Evolutionary conservation across 2,329 filamentous ascomycete genomes (phyloP).

Genomic region (Fusarium sp.): DNA sequence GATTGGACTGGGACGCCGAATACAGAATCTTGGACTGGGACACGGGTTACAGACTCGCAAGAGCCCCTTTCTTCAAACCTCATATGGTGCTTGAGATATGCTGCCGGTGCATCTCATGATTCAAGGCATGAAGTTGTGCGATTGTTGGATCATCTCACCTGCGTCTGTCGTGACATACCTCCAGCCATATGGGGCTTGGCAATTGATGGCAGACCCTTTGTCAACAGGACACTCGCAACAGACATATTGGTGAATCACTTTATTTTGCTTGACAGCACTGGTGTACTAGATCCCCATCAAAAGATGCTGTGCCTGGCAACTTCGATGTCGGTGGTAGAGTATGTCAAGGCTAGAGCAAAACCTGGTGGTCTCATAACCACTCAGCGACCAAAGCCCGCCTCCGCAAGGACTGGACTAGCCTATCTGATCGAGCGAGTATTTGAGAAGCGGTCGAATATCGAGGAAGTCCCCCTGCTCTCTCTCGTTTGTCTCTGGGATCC

Average conservation of each 20-base stretch:
- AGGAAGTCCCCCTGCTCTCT: background rate
- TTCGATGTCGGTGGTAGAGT: background rate
- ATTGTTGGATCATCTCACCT: constrained; percentile 2
- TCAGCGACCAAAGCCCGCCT: no score
- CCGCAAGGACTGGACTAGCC: no score
- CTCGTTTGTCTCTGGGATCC: rapidly evolving
- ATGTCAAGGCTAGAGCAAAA: background rate
- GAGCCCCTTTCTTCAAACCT: no score
- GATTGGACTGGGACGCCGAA: no score
- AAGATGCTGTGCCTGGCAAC: background rate
- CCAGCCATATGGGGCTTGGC: background rate
- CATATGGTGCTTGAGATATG: rapidly evolving
- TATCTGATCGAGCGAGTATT: no score
- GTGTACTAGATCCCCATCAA: background rate
- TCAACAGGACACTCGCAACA: no score
- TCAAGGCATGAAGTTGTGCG: background rate
- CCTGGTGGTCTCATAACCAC: background rate
- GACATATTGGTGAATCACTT: no score
- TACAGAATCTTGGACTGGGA: no score
- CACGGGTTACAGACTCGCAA: no score
- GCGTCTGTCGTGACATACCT: rapidly evolving
- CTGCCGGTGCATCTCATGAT: rapidly evolving
- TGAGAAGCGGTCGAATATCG: no score
- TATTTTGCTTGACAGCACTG: no score
- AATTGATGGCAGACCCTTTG: no score